These are phyloP conservation scores for Hordeum pubiflorum DNA, from an alignment of 202 grass and related monocot species.

Conservation along the genomic window DNA sequence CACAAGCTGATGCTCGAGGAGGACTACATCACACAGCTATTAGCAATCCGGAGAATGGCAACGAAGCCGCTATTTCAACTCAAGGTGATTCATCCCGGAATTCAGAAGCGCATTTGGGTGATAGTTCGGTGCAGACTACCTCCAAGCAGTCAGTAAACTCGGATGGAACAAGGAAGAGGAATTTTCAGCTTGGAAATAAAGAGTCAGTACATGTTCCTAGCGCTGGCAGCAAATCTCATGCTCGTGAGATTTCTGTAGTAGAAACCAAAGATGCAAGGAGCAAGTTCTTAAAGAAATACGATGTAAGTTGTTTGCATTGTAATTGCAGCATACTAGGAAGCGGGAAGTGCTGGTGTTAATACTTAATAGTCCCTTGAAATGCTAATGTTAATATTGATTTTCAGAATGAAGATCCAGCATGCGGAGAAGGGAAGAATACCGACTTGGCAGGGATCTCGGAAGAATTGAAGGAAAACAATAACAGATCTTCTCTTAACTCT, in stretches of 20 bases:
- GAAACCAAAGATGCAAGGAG: slow-evolving; percentile 13
- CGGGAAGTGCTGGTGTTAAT: background rate
- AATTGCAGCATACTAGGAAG: background rate
- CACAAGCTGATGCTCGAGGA: background rate
- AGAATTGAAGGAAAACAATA: slow-evolving; percentile 11
- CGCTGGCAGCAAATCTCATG: background rate
- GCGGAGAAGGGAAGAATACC: background rate
- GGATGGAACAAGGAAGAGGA: slow-evolving; percentile 2
- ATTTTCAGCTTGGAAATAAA: slow-evolving; percentile 23
- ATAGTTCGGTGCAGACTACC: background rate
- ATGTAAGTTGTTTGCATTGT: background rate
- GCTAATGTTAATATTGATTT: background rate
- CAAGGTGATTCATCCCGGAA: background rate
- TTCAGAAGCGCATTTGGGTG: background rate
- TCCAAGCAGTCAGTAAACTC: slow-evolving; percentile 5
- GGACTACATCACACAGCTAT: background rate
- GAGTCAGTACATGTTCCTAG: background rate
- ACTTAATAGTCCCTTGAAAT: background rate
- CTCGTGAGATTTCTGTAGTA: background rate
- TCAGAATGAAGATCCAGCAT: background rate
- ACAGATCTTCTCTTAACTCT: slow-evolving; percentile 4
- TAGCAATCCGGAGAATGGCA: background rate
- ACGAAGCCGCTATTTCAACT: background rate
- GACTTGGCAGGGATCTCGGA: background rate
- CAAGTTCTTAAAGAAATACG: background rate